phyloP scores from a whole-genome alignment of 495 filamentous ascomycete species.

The Annulohypoxylon bovei region DNA sequence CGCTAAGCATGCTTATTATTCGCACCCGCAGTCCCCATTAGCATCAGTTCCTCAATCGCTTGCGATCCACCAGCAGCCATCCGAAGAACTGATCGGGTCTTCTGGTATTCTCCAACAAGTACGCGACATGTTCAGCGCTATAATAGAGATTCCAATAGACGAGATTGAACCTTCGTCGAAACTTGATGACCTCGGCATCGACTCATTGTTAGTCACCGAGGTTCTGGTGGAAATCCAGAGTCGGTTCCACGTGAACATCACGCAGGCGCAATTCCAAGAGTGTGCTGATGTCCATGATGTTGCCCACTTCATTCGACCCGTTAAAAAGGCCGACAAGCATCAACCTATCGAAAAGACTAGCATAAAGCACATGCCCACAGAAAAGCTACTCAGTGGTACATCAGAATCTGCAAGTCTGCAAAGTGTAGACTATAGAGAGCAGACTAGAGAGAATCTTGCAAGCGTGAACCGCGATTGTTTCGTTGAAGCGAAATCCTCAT shows the following conservation, averaged over 20 bases:
- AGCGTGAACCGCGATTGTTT: background rate
- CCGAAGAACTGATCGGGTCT: background rate
- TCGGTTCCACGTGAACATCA: background rate
- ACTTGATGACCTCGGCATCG: background rate
- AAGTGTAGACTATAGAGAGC: background rate
- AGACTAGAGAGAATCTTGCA: background rate
- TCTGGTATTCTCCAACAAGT: background rate
- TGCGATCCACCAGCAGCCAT: background rate
- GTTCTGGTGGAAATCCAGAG: background rate
- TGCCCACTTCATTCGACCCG: background rate
- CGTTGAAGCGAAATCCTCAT: background rate
- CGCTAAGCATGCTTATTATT: background rate
- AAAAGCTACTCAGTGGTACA: background rate
- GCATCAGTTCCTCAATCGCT: background rate
- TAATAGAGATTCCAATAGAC: conserved; percentile 1
- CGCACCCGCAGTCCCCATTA: background rate
- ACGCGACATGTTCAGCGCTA: conserved; percentile 7
- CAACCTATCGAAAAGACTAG: background rate
- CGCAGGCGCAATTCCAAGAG: conserved; percentile 1
- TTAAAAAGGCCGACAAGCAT: background rate
- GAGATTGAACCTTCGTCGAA: background rate
- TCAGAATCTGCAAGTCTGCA: background rate
- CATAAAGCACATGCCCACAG: background rate
- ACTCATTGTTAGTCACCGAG: background rate
- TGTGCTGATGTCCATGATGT: background rate